Percentiles rank a stretch among this genome's conserved stretches.
These are phyloP conservation scores for Chytriomyces sp. DNA, from an alignment of 192 early-diverging fungal species.

Conservation along the genomic window DNA sequence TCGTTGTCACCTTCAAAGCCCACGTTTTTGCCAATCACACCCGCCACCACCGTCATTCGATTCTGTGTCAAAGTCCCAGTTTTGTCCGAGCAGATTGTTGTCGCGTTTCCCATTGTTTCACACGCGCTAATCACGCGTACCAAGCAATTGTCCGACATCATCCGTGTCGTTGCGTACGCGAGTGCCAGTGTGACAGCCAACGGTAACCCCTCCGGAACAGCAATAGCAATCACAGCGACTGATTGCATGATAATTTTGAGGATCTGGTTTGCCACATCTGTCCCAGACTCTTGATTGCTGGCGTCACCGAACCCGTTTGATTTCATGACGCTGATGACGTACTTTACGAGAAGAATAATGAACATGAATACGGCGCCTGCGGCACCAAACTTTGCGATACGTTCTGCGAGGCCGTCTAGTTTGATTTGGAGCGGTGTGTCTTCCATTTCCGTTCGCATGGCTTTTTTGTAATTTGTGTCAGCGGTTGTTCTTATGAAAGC, in stretches of 20 bases:
- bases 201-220: conserved; percentile 98
- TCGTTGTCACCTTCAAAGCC: conserved; percentile 61
- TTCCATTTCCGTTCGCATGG: conserved; percentile 78
- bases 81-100: conserved; percentile 98
- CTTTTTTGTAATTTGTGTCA: neutral
- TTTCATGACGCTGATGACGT: conserved; percentile 62
- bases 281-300: conserved; percentile 22
- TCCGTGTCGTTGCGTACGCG: conserved; percentile 89
- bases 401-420: conserved; percentile 83
- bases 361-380: conserved; percentile 87
- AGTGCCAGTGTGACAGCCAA: conserved; percentile 95
- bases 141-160: conserved; percentile 97
- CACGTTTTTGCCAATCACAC: conserved; percentile 73
- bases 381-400: conserved; percentile 93
- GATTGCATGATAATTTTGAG: conserved; percentile 80
- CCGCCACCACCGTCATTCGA: conserved; percentile 94
- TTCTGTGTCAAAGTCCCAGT: conserved; percentile 98
- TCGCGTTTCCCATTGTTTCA: conserved; percentile 98
- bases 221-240: conserved; percentile 95
- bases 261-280: conserved; percentile 28
- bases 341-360: conserved; percentile 81
- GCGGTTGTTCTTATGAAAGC: too few species aligned
- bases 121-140: conserved; percentile 94
- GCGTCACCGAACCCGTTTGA: conserved; percentile 31
- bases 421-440: conserved; percentile 93